Percentiles rank a stretch among this genome's conserved stretches.
These are phyloP conservation scores for Anisogramma anomala DNA, from an alignment of 2,329 filamentous ascomycete genomes.

Conservation along the genomic window DNA sequence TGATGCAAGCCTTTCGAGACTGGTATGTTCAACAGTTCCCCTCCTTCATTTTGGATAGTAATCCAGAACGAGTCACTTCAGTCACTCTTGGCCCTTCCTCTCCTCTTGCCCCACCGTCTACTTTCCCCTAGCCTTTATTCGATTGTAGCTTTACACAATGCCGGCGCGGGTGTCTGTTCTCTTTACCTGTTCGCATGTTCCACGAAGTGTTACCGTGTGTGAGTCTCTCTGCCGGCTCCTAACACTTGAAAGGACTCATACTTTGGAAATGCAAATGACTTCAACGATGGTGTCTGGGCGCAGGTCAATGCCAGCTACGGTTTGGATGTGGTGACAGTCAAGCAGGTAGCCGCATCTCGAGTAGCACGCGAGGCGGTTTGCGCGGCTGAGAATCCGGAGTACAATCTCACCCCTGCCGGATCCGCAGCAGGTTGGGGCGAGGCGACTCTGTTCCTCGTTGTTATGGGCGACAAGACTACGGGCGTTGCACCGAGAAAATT, in stretches of 20 bases:
- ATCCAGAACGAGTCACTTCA: too few relatives aligned
- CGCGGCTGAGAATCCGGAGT: conserved; percentile 2
- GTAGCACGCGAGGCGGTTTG: neutral
- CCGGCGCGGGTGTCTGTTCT: too few relatives aligned
- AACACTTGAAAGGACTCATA: conserved; percentile 2
- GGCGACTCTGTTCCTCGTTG: conserved; percentile 1
- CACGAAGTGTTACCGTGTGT: too few relatives aligned
- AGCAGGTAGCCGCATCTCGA: conserved; percentile 1
- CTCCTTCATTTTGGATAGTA: too few relatives aligned
- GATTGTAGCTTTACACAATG: too few relatives aligned
- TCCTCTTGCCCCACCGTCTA: too few relatives aligned
- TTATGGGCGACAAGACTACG: conserved; percentile 2
- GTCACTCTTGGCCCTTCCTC: too few relatives aligned
- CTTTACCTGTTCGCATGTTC: too few relatives aligned
- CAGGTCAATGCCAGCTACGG: neutral
- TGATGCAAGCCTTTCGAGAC: conserved; percentile 1
- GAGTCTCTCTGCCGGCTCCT: too few relatives aligned
- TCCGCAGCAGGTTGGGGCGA: conserved; percentile 2
- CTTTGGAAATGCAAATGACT: conserved; percentile 1
- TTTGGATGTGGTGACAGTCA: neutral
- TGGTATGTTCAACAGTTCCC: too few relatives aligned
- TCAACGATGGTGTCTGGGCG: neutral
- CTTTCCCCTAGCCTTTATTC: too few relatives aligned
- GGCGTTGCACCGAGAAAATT: neutral
- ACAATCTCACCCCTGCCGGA: neutral